Percentiles rank a stretch among this genome's conserved stretches.
Conservation (phyloP, 2,329 filamentous ascomycete genomes). For the Pezicula radicicola region DNA sequence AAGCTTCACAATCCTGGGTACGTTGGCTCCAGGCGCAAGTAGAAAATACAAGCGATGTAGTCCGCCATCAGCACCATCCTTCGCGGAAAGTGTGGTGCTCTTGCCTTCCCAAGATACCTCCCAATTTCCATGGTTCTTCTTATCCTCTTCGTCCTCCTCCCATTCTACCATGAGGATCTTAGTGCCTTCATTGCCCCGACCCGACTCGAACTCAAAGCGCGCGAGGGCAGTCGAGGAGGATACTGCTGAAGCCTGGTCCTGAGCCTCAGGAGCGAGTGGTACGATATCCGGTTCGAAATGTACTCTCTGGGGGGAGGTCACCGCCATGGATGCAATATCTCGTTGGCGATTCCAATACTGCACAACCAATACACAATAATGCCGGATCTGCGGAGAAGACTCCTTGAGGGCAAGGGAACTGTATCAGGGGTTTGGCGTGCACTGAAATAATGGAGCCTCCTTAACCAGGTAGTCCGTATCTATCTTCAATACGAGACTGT, state of each 20-base stretch:
- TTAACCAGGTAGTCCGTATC: too few species aligned
- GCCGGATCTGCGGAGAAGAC: too few species aligned
- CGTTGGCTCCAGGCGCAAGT: conserved; percentile 65
- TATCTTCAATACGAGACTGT: too few species aligned
- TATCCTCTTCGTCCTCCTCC: conserved; percentile 60
- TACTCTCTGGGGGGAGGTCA: conserved; percentile 18
- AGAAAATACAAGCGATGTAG: conserved; percentile 72
- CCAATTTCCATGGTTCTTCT: conserved; percentile 52
- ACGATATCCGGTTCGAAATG: conserved; percentile 22
- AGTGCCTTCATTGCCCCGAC: conserved; percentile 75
- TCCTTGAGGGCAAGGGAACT: too few species aligned
- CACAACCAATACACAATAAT: too few species aligned
- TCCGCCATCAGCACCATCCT: conserved; percentile 33
- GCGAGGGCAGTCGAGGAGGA: conserved; percentile 61
- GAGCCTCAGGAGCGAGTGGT: conserved; percentile 18
- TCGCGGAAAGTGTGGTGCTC: conserved; percentile 59
- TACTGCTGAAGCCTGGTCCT: conserved; percentile 40
- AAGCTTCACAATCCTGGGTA: conserved; percentile 73
- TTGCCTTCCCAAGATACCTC: conserved; percentile 83
- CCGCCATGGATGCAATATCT: conserved; percentile 16
- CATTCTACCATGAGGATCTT: conserved; percentile 95
- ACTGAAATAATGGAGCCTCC: too few species aligned
- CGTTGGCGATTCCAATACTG: too few species aligned
- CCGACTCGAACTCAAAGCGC: conserved; percentile 82
- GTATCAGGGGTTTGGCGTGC: too few species aligned